Evolutionary conservation across 116 monocot genomes (phyloP).

Genomic region (Zostera marina): DNA sequence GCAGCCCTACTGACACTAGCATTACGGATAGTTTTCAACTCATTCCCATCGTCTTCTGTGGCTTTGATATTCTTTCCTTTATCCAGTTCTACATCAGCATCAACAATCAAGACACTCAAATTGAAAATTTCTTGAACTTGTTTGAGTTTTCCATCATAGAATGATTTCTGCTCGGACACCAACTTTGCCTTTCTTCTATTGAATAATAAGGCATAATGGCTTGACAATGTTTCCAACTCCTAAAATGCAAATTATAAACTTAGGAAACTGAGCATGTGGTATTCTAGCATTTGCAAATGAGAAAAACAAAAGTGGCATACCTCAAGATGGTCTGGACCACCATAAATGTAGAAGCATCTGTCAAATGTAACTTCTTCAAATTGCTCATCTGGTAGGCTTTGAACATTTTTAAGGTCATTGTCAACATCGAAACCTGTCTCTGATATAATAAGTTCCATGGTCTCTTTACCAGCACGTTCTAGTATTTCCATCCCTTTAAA

Average conservation of each 20-base stretch:
- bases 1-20: slow-evolving; percentile 84
- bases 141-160: slow-evolving; percentile 67
- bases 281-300: background rate
- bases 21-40: slow-evolving; percentile 63
- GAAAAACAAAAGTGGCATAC: slow-evolving; percentile 14
- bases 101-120: slow-evolving; percentile 38
- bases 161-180: slow-evolving; percentile 49
- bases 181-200: slow-evolving; percentile 81
- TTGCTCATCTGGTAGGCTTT: slow-evolving; percentile 37
- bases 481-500: slow-evolving; percentile 75
- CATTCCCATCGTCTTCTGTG: slow-evolving; percentile 21
- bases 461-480: slow-evolving; percentile 88
- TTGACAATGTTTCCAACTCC: slow-evolving; percentile 61
- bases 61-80: slow-evolving; percentile 61
- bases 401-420: slow-evolving; percentile 18
- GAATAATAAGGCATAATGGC: slow-evolving; percentile 65
- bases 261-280: background rate
- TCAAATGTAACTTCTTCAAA: slow-evolving; percentile 91
- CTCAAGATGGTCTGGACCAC: slow-evolving; percentile 90
- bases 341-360: slow-evolving; percentile 97
- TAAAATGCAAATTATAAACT: slow-evolving; percentile 17
- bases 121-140: slow-evolving; percentile 60
- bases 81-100: slow-evolving; percentile 26
- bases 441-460: slow-evolving; percentile 65
- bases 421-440: slow-evolving; percentile 77